Base-by-base conservation (phyloP, 2,329 filamentous ascomycete genomes). In the Curvularia spicifera region DNA sequence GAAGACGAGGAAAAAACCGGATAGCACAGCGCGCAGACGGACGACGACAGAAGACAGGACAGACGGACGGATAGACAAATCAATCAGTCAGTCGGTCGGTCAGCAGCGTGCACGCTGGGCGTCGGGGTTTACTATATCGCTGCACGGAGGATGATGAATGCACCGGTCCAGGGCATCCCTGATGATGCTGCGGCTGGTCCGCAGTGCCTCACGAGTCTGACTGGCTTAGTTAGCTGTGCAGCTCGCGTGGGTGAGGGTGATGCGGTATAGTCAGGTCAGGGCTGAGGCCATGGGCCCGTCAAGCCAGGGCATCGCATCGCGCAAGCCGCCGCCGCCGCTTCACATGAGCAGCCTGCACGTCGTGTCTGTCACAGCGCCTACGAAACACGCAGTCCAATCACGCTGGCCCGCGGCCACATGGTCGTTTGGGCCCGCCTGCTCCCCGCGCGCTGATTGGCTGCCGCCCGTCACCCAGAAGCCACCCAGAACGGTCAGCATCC, bases 361-460 rank as follows among this genome's bases (percentile, higher is more conserved):
- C 37, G 57, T 52, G 61, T 59, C 61, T 59, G 48, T 54, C 57
- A 52, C 62, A 59, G 71, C 70, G 71, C 62, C 62, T 73, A 69
- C 44, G 55, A 72, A 73, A 74, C 71, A 71, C 57, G 51, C 8
- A 57, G 47, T 47, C 71, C 71, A 74, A 74, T 72, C 66, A 66
- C 13, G 47, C 51, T 44, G 39, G 24, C 20, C 44, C 9, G 55
- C 59, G 35, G 57, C 52, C 67, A 66, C 61, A 61, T 60, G 57
- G 49, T 28, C 39, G 67, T 67, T 68, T 63, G 56, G 63, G 59
- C 64, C 67, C 59, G 60, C 62, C 64, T 55, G 40, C 53, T 59
- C 24, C 40, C 39, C 31, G 49, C 31, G 44, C 44, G 39, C 48
- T 67, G 66, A 72, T 71, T 69, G 68, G 70, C 49, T 33, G 28